Conservation (phyloP, 192 early-diverging fungal genomes). For the Entophlyctis luteolus region DNA sequence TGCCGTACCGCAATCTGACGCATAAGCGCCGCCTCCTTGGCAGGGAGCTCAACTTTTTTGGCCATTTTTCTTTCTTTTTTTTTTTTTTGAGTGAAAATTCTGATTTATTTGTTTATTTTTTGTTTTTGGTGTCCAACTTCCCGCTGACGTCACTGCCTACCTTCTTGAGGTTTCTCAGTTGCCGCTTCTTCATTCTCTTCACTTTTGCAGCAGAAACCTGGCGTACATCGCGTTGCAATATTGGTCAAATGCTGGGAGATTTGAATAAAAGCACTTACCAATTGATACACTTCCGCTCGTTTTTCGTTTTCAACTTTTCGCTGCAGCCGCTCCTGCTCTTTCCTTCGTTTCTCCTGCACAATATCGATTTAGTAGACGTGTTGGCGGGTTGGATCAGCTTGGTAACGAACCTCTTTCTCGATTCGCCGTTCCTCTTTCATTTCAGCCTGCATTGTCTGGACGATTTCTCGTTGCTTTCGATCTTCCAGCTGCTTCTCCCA, state of each 20-base stretch:
- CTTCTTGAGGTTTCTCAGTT: conserved; percentile 38
- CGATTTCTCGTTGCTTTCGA: conserved; percentile 40
- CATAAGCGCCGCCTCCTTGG: conserved; percentile 69
- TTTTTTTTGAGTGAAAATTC: not conserved
- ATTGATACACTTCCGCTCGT: conserved; percentile 42
- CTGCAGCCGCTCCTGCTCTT: conserved; percentile 51
- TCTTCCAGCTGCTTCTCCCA: conserved; percentile 55
- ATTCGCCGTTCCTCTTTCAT: conserved; percentile 47
- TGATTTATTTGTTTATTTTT: too few relatives aligned
- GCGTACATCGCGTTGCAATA: not conserved
- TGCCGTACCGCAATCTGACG: conserved; percentile 62
- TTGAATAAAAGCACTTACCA: conserved; percentile 33
- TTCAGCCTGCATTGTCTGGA: conserved; percentile 50
- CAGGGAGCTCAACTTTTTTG: conserved; percentile 42
- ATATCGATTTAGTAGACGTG: not conserved
- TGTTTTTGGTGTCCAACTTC: not conserved
- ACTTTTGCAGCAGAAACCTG: conserved; percentile 47
- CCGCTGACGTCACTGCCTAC: conserved; percentile 21
- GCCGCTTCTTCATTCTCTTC: conserved; percentile 55
- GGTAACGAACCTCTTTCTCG: conserved; percentile 47
- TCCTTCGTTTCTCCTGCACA: conserved; percentile 43
- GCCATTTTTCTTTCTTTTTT: not conserved
- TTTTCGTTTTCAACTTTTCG: conserved; percentile 47
- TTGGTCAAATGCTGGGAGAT: too few relatives aligned
- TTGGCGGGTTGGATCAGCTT: not conserved